phyloP scores from a whole-genome alignment of 768 basidiomycete genomes.

The Agrocybe pediades region DNA sequence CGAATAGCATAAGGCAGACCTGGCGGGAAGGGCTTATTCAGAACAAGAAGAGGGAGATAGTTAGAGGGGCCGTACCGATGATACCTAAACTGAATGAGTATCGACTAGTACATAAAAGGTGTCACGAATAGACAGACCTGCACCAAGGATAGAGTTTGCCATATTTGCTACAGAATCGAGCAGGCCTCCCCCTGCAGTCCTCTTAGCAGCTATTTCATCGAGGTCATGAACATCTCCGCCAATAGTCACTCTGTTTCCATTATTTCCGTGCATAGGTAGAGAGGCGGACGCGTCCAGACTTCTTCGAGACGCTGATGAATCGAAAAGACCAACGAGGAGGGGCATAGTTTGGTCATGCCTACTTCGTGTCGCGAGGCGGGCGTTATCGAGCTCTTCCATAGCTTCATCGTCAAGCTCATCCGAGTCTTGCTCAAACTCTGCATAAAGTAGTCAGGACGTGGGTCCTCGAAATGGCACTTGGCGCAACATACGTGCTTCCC shows the following conservation, averaged over 20 bases:
- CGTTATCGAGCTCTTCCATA: slow-evolving; percentile 24
- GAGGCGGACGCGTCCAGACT: slow-evolving; percentile 62
- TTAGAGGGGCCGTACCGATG: slow-evolving; percentile 52
- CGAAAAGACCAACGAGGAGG: slow-evolving; percentile 77
- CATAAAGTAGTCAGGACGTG: slow-evolving; percentile 1
- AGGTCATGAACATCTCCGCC: slow-evolving; percentile 55
- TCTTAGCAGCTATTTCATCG: slow-evolving; percentile 71
- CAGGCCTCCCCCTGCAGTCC: slow-evolving; percentile 70
- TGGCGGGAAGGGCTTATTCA: slow-evolving; percentile 26
- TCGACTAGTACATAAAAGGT: slow-evolving; percentile 13
- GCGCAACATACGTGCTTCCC: slow-evolving; percentile 73
- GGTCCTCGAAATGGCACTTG: background rate
- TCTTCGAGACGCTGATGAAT: slow-evolving; percentile 58
- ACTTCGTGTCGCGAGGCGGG: slow-evolving; percentile 30
- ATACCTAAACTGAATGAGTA: slow-evolving; percentile 49
- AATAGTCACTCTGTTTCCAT: slow-evolving; percentile 30
- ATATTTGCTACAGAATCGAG: slow-evolving; percentile 87
- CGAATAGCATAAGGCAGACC: slow-evolving; percentile 93
- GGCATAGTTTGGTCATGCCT: slow-evolving; percentile 61
- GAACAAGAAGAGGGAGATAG: slow-evolving; percentile 2
- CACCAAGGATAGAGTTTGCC: slow-evolving; percentile 95
- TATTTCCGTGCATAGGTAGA: slow-evolving; percentile 43
- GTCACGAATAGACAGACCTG: slow-evolving; percentile 59
- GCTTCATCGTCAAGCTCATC: slow-evolving; percentile 73
- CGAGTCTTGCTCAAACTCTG: slow-evolving; percentile 84